Conservation (phyloP, 805 yeast species). For the Barnettozyma pratensis region DNA sequence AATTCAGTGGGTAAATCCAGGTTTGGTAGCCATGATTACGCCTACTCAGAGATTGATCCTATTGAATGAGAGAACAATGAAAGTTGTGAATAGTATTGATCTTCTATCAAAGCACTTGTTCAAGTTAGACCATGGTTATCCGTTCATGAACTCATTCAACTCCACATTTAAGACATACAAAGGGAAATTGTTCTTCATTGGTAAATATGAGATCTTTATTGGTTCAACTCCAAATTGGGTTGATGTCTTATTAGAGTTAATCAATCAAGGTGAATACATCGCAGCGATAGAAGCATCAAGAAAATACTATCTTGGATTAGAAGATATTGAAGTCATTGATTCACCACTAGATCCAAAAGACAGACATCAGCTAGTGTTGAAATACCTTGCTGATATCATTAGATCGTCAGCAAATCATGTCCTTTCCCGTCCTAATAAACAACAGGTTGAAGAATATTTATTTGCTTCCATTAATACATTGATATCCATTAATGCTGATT, state of each 20-base stretch:
- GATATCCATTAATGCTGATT: conserved; percentile 31
- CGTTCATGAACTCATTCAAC: conserved; percentile 13
- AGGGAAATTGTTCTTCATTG: conserved; percentile 47
- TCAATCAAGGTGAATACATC: conserved; percentile 45
- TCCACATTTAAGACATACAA: conserved; percentile 33
- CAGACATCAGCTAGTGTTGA: conserved; percentile 45
- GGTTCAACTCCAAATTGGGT: conserved; percentile 74
- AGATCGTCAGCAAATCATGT: conserved; percentile 27
- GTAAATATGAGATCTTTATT: conserved; percentile 45
- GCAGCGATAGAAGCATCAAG: conserved; percentile 54
- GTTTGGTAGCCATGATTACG: conserved; percentile 38
- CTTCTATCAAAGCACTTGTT: conserved; percentile 30
- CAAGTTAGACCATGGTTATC: conserved; percentile 19
- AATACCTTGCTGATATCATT: conserved; percentile 53
- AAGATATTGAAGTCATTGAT: conserved; percentile 44
- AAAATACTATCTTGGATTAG: conserved; percentile 44
- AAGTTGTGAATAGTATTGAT: conserved; percentile 20
- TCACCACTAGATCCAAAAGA: conserved; percentile 42
- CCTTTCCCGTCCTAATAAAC: conserved; percentile 13
- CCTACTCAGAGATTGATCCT: conserved; percentile 40
- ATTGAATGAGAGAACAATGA: conserved; percentile 36
- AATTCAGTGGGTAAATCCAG: conserved; percentile 51
- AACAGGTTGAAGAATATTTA: conserved; percentile 28
- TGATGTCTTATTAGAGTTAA: conserved; percentile 45
- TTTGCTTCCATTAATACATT: conserved; percentile 36